Percentiles rank a stretch among this genome's conserved stretches.
These are phyloP conservation scores for Phaeoacremonium minimum DNA, from an alignment of 2,329 filamentous ascomycete species.

Conservation along the genomic window DNA sequence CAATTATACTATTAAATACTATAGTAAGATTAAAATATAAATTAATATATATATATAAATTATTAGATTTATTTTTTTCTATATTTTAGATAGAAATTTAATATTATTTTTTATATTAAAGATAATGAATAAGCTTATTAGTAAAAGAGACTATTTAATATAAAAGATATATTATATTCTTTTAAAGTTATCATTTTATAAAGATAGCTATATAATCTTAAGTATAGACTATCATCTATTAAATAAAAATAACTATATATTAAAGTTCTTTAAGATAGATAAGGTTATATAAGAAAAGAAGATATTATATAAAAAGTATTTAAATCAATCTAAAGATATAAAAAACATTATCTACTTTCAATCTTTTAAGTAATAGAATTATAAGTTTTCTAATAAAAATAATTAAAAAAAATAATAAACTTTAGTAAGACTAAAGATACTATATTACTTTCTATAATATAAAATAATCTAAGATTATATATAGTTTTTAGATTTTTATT, in stretches of 20 bases:
- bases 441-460: not conserved
- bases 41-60: too few relatives aligned
- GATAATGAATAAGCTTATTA: conserved; percentile 1
- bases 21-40: too few relatives aligned
- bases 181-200: not conserved
- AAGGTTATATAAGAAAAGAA: not conserved
- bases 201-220: not conserved
- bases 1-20: too few relatives aligned
- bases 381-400: not conserved
- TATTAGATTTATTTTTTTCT: too few relatives aligned
- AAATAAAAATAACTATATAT: not conserved
- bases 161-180: not conserved
- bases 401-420: not conserved
- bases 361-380: not conserved
- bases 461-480: not conserved
- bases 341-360: too few relatives aligned
- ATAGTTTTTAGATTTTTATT: not conserved
- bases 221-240: not conserved
- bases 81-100: too few relatives aligned
- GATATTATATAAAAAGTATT: not conserved
- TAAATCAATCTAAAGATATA: too few relatives aligned
- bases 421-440: not conserved
- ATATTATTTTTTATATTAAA: conserved; percentile 4
- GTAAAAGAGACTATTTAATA: not conserved
- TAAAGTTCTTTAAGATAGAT: not conserved